Evolutionary conservation across 75 land plant species (phyloP).

Genomic region (Selaginella moellendorffii): DNA sequence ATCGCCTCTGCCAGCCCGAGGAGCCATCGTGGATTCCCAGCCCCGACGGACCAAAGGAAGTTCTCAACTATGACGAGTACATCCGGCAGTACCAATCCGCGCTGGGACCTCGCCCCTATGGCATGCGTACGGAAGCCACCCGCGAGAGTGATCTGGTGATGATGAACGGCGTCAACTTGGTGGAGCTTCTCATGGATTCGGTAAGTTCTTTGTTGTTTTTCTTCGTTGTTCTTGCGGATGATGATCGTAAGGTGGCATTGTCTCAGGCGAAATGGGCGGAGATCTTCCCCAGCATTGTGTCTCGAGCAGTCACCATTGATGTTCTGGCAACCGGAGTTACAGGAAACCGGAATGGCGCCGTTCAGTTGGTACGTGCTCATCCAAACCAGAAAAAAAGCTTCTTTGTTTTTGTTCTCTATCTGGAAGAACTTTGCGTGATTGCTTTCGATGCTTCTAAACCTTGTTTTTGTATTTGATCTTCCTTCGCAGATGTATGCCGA

Average conservation of each 20-base stretch:
- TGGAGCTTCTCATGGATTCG: constrained; percentile 59
- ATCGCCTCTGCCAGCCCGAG: constrained; percentile 50
- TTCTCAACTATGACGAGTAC: constrained; percentile 49
- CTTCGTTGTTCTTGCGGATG: constrained; percentile 6
- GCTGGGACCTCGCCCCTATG: constrained; percentile 39
- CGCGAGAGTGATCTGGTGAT: constrained; percentile 42
- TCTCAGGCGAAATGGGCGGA: constrained; percentile 54
- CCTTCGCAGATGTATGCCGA: constrained; percentile 68
- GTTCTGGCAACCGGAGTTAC: constrained; percentile 53
- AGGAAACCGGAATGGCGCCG: constrained; percentile 59
- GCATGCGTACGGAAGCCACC: constrained; percentile 46
- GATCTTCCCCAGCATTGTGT: constrained; percentile 60
- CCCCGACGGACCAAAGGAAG: constrained; percentile 31
- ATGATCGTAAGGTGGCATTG: constrained; percentile 12
- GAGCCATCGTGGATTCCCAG: constrained; percentile 50
- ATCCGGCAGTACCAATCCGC: constrained; percentile 32
- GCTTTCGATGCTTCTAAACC: neutral
- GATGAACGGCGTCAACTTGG: constrained; percentile 38
- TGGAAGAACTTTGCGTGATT: too few relatives aligned
- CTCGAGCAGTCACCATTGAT: constrained; percentile 47
- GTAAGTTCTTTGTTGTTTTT: constrained; percentile 18
- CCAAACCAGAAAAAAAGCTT: too few relatives aligned
- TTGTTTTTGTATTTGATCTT: neutral
- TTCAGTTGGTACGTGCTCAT: constrained; percentile 48
- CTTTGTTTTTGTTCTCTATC: too few relatives aligned